Evolutionary conservation across 2,329 filamentous ascomycete genomes (phyloP).

Genomic region (Cercospora brassicicola): DNA sequence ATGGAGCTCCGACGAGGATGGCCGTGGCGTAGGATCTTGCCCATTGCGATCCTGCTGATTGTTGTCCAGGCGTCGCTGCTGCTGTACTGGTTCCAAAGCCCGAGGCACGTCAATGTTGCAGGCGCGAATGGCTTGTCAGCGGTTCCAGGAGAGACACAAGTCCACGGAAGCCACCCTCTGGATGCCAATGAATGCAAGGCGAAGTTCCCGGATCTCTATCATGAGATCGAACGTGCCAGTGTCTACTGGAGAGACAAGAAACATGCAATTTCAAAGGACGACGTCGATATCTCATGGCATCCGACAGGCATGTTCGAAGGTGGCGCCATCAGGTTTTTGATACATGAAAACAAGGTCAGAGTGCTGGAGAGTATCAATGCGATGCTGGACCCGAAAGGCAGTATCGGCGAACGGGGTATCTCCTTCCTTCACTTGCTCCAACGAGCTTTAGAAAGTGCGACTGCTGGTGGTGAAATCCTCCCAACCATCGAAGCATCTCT

Average conservation of each 20-base stretch:
- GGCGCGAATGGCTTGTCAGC: not conserved
- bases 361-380: conserved; percentile 24
- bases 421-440: conserved; percentile 24
- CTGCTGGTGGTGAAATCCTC: conserved; percentile 20
- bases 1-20: conserved; percentile 3
- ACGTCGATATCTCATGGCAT: conserved; percentile 29
- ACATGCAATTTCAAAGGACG: conserved; percentile 17
- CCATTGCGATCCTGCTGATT: not conserved
- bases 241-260: conserved; percentile 18
- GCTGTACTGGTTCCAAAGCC: not conserved
- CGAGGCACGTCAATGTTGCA: not conserved
- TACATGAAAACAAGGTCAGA: conserved; percentile 26
- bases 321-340: conserved; percentile 23
- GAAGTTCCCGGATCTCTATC: conserved; percentile 52
- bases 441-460: conserved; percentile 21
- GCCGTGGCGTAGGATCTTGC: not conserved
- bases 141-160: not conserved
- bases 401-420: conserved; percentile 11
- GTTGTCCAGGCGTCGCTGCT: not conserved
- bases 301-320: conserved; percentile 10
- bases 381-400: conserved; percentile 14
- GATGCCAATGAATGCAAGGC: conserved; percentile 46
- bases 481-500: conserved; percentile 27
- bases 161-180: not conserved
- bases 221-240: conserved; percentile 43